These are phyloP conservation scores for Pseudoturritis turrita DNA, from an alignment of 345 rosid genomes.

Conservation along the genomic window DNA sequence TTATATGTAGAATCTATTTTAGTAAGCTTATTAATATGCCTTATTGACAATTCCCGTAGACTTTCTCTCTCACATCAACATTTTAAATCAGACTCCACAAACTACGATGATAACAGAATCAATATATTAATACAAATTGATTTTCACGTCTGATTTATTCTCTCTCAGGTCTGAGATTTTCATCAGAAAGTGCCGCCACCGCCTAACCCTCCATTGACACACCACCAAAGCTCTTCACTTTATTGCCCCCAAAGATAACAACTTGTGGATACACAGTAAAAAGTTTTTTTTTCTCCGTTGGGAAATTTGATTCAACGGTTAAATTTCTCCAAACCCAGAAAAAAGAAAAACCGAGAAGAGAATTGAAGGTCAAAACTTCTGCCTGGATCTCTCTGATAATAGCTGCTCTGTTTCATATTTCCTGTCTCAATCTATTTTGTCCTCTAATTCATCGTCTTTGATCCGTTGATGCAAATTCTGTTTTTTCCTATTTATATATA, in stretches of 20 bases:
- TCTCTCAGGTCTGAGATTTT: slow-evolving; percentile 15
- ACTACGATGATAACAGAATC: not conserved
- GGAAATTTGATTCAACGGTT: not conserved
- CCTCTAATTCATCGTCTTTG: not conserved
- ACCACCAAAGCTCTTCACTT: slow-evolving; percentile 9
- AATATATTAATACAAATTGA: not conserved
- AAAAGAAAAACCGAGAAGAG: not conserved
- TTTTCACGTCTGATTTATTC: slow-evolving; percentile 11
- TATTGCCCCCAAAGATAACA: not conserved
- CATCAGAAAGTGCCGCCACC: not conserved
- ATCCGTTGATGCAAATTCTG: slow-evolving; percentile 7
- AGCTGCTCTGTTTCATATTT: slow-evolving; percentile 1
- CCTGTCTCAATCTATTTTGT: not conserved
- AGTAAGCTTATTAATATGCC: not conserved
- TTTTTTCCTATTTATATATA: not conserved
- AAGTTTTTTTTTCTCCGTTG: not conserved
- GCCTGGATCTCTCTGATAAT: slow-evolving; percentile 15
- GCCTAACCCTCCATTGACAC: not conserved
- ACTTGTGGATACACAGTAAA: not conserved
- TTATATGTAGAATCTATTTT: not conserved
- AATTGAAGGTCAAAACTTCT: slow-evolving; percentile 14
- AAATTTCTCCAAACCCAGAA: not conserved
- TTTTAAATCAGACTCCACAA: not conserved
- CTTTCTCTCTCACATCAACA: slow-evolving; percentile 1
- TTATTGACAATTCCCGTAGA: not conserved